Conservation (phyloP, 345 rosid species). For the Arabis hirsuta region DNA sequence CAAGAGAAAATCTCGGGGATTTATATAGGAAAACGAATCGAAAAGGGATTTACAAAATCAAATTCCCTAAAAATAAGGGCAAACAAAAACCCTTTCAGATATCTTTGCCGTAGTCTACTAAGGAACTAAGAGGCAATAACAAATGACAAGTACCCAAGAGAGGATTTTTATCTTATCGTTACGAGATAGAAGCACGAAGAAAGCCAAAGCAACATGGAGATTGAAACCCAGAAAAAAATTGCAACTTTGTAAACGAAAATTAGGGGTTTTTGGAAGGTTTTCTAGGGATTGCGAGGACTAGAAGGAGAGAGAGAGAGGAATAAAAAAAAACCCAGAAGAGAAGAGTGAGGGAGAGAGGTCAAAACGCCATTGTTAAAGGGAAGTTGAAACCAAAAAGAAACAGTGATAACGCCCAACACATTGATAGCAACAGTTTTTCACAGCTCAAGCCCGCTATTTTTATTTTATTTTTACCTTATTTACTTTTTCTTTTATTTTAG, state of each 20-base stretch:
- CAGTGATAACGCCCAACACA: conserved; percentile 46
- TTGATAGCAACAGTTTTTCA: conserved; percentile 60
- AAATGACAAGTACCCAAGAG: conserved; percentile 38
- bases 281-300: conserved; percentile 43
- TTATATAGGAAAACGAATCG: conserved; percentile 26
- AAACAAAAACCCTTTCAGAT: background rate
- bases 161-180: conserved; percentile 43
- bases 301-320: conserved; percentile 53
- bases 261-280: conserved; percentile 45
- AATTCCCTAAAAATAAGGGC: conserved; percentile 43
- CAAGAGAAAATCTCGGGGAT: conserved; percentile 27
- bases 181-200: conserved; percentile 39
- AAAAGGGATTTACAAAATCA: conserved; percentile 54
- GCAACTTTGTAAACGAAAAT: conserved; percentile 29
- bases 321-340: conserved; percentile 42
- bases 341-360: conserved; percentile 38
- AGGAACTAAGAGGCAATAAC: conserved; percentile 27
- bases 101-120: conserved; percentile 11
- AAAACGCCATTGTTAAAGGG: conserved; percentile 48
- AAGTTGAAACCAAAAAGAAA: conserved; percentile 48
- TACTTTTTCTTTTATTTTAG: conserved; percentile 4
- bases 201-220: conserved; percentile 44
- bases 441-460: conserved; percentile 56
- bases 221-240: conserved; percentile 44
- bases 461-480: background rate